Evolutionary conservation across 768 basidiomycete species (phyloP).

Genomic region (Inosperma sp.): DNA sequence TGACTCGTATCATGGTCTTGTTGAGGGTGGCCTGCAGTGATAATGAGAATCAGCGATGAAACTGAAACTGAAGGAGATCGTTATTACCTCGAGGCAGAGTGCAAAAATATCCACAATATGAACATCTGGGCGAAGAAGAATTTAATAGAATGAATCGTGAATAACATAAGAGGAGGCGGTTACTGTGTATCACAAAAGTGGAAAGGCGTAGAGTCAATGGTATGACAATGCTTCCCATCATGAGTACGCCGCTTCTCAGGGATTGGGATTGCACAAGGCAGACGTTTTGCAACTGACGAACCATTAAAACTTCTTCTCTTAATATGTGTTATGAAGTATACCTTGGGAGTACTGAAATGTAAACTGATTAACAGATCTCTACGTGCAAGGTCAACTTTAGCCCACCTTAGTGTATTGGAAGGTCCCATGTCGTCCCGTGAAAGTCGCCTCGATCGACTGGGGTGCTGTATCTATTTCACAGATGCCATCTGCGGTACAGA

Average conservation of each 20-base stretch:
- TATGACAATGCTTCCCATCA: constrained; percentile 45
- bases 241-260: constrained; percentile 40
- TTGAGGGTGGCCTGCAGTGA: constrained; percentile 46
- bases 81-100: constrained; percentile 48
- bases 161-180: constrained; percentile 2
- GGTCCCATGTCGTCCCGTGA: constrained; percentile 52
- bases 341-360: constrained; percentile 48
- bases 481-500: constrained; percentile 44
- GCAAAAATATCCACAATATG: constrained; percentile 54
- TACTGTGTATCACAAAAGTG: constrained; percentile 53
- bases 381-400: neutral
- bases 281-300: constrained; percentile 43
- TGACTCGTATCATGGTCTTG: constrained; percentile 58
- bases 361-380: neutral
- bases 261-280: constrained; percentile 45
- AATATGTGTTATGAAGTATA: constrained; percentile 14
- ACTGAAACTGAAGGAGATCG: neutral
- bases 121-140: constrained; percentile 42
- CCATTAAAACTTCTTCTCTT: neutral
- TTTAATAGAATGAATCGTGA: neutral
- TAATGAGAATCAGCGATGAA: neutral
- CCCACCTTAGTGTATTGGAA: constrained; percentile 61
- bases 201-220: constrained; percentile 38
- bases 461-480: constrained; percentile 58
- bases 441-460: constrained; percentile 56